Conservation (phyloP, 2,329 filamentous ascomycete genomes). For the Exophiala xenobiotica region DNA sequence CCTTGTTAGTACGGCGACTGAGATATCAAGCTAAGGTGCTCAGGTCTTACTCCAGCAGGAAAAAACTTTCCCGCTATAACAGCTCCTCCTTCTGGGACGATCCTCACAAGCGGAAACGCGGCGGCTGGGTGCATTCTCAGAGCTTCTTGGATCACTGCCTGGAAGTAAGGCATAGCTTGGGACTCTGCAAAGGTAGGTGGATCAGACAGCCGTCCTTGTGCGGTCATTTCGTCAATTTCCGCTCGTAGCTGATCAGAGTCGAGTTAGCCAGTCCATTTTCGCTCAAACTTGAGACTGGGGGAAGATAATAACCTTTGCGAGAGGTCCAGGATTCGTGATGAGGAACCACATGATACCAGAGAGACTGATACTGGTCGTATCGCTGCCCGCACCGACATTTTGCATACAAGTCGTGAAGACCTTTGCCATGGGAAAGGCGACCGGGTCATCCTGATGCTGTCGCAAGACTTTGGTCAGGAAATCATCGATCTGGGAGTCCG, state of each 20-base stretch:
- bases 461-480: conserved; percentile 45
- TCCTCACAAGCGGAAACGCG: conserved; percentile 68
- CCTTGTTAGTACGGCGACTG: neutral
- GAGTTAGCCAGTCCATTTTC: neutral
- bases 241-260: conserved; percentile 3
- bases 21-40: neutral
- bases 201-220: conserved; percentile 36
- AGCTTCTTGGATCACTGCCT: conserved; percentile 73
- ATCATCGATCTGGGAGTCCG: conserved; percentile 26
- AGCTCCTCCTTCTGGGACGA: conserved; percentile 51
- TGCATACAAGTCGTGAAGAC: neutral
- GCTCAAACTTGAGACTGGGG: neutral
- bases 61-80: conserved; percentile 43
- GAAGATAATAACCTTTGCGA: conserved; percentile 7
- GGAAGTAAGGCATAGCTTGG: conserved; percentile 66
- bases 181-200: conserved; percentile 59
- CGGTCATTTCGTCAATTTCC: conserved; percentile 12
- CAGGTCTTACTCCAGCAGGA: conserved; percentile 30
- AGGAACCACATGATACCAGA: conserved; percentile 71
- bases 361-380: conserved; percentile 74
- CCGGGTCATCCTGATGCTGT: conserved; percentile 21
- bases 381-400: conserved; percentile 62
- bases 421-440: conserved; percentile 36
- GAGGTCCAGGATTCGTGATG: conserved; percentile 57
- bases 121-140: conserved; percentile 56